Evolutionary conservation across 495 filamentous ascomycete genomes (phyloP).

Genomic region (Penicillium paradoxum): DNA sequence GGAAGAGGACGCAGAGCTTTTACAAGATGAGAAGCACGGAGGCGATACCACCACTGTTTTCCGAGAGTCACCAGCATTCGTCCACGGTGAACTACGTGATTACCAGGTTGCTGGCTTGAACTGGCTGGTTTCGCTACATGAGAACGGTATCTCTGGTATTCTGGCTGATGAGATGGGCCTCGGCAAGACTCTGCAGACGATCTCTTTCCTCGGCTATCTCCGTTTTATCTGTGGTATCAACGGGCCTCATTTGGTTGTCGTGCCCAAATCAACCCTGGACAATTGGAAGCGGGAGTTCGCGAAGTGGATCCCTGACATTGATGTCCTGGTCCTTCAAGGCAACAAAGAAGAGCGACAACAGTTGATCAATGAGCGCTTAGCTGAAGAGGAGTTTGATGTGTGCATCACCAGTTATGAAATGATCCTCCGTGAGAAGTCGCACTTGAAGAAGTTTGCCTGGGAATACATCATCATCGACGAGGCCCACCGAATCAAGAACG

Average conservation of each 20-base stretch:
- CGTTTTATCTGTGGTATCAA: slow-evolving; percentile 80
- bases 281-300: slow-evolving; percentile 97
- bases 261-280: slow-evolving; percentile 96
- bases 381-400: slow-evolving; percentile 89
- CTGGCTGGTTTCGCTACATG: slow-evolving; percentile 97
- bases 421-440: slow-evolving; percentile 91
- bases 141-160: slow-evolving; percentile 98
- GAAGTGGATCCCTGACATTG: slow-evolving; percentile 92
- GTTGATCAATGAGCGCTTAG: slow-evolving; percentile 83
- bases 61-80: slow-evolving; percentile 82
- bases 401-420: slow-evolving; percentile 97
- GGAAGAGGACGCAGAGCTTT: slow-evolving; percentile 93
- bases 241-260: slow-evolving; percentile 89
- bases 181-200: slow-evolving; percentile 90
- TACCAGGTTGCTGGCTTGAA: slow-evolving; percentile 94
- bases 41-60: slow-evolving; percentile 85
- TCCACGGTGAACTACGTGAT: slow-evolving; percentile 86
- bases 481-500: slow-evolving; percentile 98
- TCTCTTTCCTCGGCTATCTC: slow-evolving; percentile 88
- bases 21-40: slow-evolving; percentile 85
- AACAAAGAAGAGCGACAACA: slow-evolving; percentile 88
- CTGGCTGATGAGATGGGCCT: slow-evolving; percentile 97
- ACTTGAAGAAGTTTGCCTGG: slow-evolving; percentile 97
- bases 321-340: slow-evolving; percentile 90
- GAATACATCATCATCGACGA: slow-evolving; percentile 99